A percentile compares a stretch with the other conserved stretches of the same genome.
Conservation (phyloP, 495 filamentous ascomycete genomes). For the Diplogelasinospora grovesii region DNA sequence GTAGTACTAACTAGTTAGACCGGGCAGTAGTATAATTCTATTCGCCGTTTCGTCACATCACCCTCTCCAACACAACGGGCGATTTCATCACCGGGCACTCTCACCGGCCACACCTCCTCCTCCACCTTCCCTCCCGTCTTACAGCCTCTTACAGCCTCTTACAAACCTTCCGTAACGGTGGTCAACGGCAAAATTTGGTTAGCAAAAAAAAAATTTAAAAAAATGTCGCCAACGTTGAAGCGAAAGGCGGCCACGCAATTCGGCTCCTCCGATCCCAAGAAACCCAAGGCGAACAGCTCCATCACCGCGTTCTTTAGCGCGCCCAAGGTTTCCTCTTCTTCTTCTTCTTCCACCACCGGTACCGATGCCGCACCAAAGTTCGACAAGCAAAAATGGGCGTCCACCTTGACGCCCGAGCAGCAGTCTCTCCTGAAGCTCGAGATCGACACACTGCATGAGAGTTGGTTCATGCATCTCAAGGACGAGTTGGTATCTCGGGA, state of each 20-base stretch:
- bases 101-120: too few species aligned
- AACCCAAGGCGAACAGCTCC: slow-evolving; percentile 57
- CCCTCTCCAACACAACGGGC: too few species aligned
- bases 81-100: too few species aligned
- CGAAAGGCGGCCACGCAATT: slow-evolving; percentile 55
- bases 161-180: too few species aligned
- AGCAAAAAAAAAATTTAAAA: too few species aligned
- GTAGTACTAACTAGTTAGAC: too few species aligned
- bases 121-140: too few species aligned
- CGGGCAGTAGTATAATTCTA: too few species aligned
- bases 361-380: slow-evolving; percentile 49
- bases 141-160: too few species aligned
- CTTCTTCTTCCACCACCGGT: slow-evolving; percentile 9
- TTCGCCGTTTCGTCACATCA: too few species aligned
- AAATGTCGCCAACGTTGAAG: slow-evolving; percentile 57
- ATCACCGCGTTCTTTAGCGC: slow-evolving; percentile 50
- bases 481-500: slow-evolving; percentile 69
- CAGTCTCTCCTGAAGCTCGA: slow-evolving; percentile 76
- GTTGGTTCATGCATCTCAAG: slow-evolving; percentile 81
- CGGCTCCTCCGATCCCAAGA: slow-evolving; percentile 51
- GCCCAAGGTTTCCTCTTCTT: slow-evolving; percentile 31
- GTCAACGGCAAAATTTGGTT: too few species aligned
- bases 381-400: slow-evolving; percentile 82
- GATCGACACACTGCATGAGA: slow-evolving; percentile 83
- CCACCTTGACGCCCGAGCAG: slow-evolving; percentile 71